These are phyloP conservation scores for Deakozyma indianensis DNA, from an alignment of 805 yeast species.

Conservation along the genomic window DNA sequence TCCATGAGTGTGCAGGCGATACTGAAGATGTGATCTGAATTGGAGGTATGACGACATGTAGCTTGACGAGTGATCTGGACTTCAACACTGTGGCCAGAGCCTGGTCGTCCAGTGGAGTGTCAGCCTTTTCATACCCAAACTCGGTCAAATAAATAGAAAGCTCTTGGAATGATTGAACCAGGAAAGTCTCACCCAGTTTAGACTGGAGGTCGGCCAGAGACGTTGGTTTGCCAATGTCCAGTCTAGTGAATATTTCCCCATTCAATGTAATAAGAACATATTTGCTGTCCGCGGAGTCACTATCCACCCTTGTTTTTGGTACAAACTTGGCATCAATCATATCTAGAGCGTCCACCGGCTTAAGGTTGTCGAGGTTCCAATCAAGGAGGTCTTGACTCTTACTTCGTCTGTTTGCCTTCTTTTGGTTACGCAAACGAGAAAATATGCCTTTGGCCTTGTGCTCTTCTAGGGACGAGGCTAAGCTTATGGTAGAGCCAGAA, in stretches of 20 bases:
- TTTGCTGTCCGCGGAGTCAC: background rate
- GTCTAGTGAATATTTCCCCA: constrained; percentile 37
- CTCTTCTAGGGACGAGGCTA: constrained; percentile 4
- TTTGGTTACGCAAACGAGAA: background rate
- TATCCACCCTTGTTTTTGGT: background rate
- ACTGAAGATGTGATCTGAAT: constrained; percentile 4
- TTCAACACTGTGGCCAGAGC: constrained; percentile 5
- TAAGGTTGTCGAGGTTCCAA: background rate
- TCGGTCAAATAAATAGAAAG: constrained; percentile 49
- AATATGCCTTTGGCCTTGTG: background rate
- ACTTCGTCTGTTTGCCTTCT: background rate
- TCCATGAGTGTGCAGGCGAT: constrained; percentile 6
- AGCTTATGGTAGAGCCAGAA: constrained; percentile 11
- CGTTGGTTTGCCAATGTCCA: constrained; percentile 22
- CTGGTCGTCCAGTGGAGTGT: constrained; percentile 12
- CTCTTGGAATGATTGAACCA: constrained; percentile 9
- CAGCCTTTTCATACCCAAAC: constrained; percentile 33
- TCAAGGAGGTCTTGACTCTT: background rate
- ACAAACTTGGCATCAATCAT: background rate
- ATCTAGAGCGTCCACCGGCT: background rate
- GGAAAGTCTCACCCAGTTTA: constrained; percentile 25
- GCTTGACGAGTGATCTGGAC: constrained; percentile 6
- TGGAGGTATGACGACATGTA: constrained; percentile 9
- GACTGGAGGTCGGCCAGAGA: constrained; percentile 27
- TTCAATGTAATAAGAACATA: constrained; percentile 53